phyloP scores from a whole-genome alignment of 441 rosid genomes.

The Adansonia madagascariensis region DNA sequence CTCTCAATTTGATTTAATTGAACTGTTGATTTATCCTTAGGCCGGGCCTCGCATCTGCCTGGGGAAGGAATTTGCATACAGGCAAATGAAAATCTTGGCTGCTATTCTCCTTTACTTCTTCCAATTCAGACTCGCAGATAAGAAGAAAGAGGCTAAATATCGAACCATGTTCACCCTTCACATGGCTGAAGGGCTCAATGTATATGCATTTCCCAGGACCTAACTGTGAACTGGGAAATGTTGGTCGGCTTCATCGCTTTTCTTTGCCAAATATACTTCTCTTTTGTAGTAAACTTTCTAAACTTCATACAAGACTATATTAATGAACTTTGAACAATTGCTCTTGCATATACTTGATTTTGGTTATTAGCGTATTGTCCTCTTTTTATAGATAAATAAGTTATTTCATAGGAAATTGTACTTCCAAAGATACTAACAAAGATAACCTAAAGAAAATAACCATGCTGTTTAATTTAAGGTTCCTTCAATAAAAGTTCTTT shows the following conservation, averaged over 20 bases:
- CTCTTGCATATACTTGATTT: too few relatives aligned
- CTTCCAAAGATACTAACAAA: too few relatives aligned
- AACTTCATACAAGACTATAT: background rate
- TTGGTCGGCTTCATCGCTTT: background rate
- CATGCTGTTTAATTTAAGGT: too few relatives aligned
- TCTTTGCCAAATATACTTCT: background rate
- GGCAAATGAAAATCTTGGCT: constrained; percentile 35
- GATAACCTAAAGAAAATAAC: too few relatives aligned
- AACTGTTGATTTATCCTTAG: constrained; percentile 16
- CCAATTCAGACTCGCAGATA: constrained; percentile 28
- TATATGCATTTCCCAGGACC: constrained; percentile 28
- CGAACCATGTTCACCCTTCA: constrained; percentile 29
- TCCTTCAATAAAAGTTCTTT: too few relatives aligned
- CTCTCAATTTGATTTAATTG: background rate
- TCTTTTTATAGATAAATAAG: too few relatives aligned
- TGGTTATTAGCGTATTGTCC: too few relatives aligned
- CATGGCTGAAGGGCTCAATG: constrained; percentile 32
- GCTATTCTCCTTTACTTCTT: constrained; percentile 29
- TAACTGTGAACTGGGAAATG: background rate
- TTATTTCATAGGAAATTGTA: too few relatives aligned
- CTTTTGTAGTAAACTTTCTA: background rate
- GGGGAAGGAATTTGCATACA: constrained; percentile 47
- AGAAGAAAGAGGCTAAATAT: constrained; percentile 16
- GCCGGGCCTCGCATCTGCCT: constrained; percentile 48
- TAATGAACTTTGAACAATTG: too few relatives aligned